Evolutionary conservation across 495 filamentous ascomycete species (phyloP).

Genomic region (Penicillium pulvis): DNA sequence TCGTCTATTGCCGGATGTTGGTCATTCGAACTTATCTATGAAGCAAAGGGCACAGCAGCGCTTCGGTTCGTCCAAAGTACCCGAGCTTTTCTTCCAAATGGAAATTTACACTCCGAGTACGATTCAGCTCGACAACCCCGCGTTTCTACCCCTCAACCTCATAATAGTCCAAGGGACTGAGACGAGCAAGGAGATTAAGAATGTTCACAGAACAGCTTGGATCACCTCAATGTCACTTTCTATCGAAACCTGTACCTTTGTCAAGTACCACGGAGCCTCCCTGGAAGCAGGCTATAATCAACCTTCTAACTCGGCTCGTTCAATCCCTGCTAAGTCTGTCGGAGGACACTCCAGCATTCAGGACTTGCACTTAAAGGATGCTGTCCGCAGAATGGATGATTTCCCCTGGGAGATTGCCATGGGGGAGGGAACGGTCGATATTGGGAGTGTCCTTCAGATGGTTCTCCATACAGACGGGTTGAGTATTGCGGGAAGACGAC

Average conservation of each 20-base stretch:
- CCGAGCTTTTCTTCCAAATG: constrained; percentile 1
- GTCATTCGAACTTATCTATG: background rate
- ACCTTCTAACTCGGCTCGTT: background rate
- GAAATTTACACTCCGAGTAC: background rate
- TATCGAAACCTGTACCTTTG: background rate
- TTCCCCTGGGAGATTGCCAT: background rate
- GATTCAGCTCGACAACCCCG: constrained; percentile 1
- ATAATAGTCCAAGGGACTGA: background rate
- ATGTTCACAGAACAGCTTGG: background rate
- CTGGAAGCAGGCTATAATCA: background rate
- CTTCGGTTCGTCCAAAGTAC: constrained; percentile 1
- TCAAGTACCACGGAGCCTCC: constrained; percentile 2
- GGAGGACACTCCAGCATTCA: background rate
- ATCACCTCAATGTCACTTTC: background rate
- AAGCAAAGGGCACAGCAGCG: constrained; percentile 1
- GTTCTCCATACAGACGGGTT: background rate
- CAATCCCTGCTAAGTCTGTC: background rate
- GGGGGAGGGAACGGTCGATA: background rate
- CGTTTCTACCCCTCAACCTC: background rate
- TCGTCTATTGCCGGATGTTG: background rate
- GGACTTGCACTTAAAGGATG: background rate
- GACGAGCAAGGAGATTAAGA: constrained; percentile 1
- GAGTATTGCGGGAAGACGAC: background rate
- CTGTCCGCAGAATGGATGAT: background rate
- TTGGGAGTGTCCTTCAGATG: constrained; percentile 2